Evolutionary conservation across 345 rosid species (phyloP).

Genomic region (Eucalyptus erythrocorys): DNA sequence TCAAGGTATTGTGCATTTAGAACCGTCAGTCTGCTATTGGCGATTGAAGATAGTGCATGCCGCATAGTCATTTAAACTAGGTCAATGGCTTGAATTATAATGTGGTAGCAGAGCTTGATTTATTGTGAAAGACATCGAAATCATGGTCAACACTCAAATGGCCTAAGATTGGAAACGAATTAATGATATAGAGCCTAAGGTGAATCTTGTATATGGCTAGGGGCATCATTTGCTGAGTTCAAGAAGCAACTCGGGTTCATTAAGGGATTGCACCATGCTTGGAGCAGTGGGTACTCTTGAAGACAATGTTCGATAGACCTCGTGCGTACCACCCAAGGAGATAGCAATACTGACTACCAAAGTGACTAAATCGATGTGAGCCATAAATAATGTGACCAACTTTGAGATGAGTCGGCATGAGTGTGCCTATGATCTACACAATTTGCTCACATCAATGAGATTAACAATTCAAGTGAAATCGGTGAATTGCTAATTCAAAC

Average conservation of each 20-base stretch:
- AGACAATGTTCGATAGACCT: neutral
- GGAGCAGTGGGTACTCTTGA: neutral
- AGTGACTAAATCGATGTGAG: accelerated
- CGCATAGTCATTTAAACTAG: neutral
- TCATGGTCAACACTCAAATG: neutral
- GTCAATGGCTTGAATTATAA: accelerated
- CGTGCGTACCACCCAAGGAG: accelerated
- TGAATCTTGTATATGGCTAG: neutral
- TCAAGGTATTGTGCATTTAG: neutral
- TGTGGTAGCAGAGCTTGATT: accelerated
- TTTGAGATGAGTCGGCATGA: neutral
- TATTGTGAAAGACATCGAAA: neutral
- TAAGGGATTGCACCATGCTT: neutral
- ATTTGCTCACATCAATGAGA: neutral
- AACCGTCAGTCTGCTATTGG: neutral
- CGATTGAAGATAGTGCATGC: neutral
- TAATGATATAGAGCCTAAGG: neutral
- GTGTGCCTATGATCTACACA: neutral
- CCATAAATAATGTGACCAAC: neutral
- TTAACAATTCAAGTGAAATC: neutral
- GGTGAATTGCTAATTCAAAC: neutral
- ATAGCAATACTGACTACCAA: neutral
- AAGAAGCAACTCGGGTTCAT: neutral
- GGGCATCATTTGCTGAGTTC: neutral
- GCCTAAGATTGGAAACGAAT: neutral